Conservation (phyloP, 2,329 filamentous ascomycete genomes). For the Neofusicoccum sp. region DNA sequence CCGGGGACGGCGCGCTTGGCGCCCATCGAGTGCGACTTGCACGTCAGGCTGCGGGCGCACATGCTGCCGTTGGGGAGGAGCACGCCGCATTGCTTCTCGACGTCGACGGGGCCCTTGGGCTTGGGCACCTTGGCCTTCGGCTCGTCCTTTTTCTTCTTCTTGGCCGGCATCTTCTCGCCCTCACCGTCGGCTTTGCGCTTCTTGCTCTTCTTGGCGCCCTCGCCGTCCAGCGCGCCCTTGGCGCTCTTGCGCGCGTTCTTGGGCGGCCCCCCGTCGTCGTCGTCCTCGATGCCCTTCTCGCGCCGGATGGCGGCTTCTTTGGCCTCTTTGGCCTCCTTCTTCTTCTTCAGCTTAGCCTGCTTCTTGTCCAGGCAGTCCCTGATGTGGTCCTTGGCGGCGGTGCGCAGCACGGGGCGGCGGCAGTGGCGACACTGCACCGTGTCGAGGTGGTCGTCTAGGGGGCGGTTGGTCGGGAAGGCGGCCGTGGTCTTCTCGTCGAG, state of each 20-base stretch:
- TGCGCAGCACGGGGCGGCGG: constrained; percentile 81
- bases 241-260: constrained; percentile 44
- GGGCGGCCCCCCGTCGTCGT: constrained; percentile 42
- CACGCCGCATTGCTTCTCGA: constrained; percentile 92
- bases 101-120: constrained; percentile 89
- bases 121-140: constrained; percentile 82
- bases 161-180: constrained; percentile 72
- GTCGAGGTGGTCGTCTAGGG: constrained; percentile 78
- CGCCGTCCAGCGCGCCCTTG: constrained; percentile 43
- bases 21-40: constrained; percentile 95
- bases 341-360: constrained; percentile 64
- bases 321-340: constrained; percentile 65
- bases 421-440: constrained; percentile 88
- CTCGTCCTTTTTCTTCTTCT: constrained; percentile 95
- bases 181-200: constrained; percentile 57
- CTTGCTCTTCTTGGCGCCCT: constrained; percentile 47
- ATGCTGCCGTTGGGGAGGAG: constrained; percentile 80
- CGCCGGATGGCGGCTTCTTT: constrained; percentile 53
- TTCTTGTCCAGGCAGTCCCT: constrained; percentile 82
- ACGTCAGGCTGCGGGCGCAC: constrained; percentile 86
- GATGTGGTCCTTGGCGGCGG: constrained; percentile 76
- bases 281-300: constrained; percentile 49
- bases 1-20: constrained; percentile 88
- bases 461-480: constrained; percentile 79
- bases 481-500: constrained; percentile 77